phyloP scores from a whole-genome alignment of 2,329 filamentous ascomycete genomes.

The Aphanoascus verrucosus region DNA sequence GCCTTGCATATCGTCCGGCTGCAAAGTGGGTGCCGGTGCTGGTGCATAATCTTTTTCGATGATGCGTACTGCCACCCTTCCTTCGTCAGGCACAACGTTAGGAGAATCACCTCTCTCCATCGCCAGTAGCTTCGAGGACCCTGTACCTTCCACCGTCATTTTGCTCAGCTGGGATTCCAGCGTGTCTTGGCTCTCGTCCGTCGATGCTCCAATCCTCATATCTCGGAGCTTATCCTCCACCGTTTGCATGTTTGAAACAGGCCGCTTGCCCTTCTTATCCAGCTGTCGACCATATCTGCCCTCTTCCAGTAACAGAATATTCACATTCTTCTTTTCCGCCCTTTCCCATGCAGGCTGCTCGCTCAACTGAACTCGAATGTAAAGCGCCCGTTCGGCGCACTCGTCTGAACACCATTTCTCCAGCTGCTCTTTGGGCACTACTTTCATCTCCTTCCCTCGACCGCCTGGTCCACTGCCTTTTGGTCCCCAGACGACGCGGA shows the following conservation, averaged over 20 bases:
- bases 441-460: conserved; percentile 46
- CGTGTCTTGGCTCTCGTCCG: conserved; percentile 11
- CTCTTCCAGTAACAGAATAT: conserved; percentile 59
- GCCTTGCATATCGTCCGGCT: conserved; percentile 26
- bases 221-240: conserved; percentile 6
- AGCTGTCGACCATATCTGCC: conserved; percentile 22
- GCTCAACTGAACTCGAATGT: conserved; percentile 77
- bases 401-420: conserved; percentile 78
- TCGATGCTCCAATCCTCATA: not conserved
- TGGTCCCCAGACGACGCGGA: conserved; percentile 52
- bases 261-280: conserved; percentile 14
- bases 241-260: not conserved
- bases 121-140: conserved; percentile 2
- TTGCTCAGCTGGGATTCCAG: conserved; percentile 21
- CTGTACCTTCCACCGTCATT: conserved; percentile 22
- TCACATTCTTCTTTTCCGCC: conserved; percentile 45
- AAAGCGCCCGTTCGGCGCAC: conserved; percentile 71
- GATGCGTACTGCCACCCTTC: conserved; percentile 27
- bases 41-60: conserved; percentile 22
- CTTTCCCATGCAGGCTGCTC: conserved; percentile 80
- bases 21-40: conserved; percentile 24
- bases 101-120: conserved; percentile 17
- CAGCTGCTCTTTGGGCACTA: conserved; percentile 60
- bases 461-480: conserved; percentile 39
- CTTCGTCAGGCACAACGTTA: conserved; percentile 19